These are phyloP conservation scores for Colletotrichum limetticola DNA, from an alignment of 2,329 filamentous ascomycete genomes.

Conservation along the genomic window DNA sequence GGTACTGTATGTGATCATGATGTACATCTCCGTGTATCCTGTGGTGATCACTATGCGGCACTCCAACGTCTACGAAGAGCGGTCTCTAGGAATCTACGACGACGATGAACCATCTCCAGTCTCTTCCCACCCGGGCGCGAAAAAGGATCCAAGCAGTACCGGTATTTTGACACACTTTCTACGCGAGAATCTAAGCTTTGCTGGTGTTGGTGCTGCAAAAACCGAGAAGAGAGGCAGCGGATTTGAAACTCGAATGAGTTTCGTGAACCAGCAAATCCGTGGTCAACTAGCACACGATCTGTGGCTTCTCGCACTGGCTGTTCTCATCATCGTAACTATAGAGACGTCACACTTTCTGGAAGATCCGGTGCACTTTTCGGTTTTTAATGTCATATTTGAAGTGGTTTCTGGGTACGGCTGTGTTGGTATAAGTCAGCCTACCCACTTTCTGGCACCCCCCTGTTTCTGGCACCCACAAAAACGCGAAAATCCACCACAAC, in stretches of 20 bases:
- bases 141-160: slow-evolving; percentile 39
- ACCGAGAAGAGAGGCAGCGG: slow-evolving; percentile 26
- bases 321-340: slow-evolving; percentile 69
- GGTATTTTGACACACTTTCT: slow-evolving; percentile 42
- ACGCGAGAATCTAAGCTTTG: slow-evolving; percentile 43
- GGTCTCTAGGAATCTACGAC: slow-evolving; percentile 70
- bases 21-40: slow-evolving; percentile 74
- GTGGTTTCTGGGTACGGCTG: slow-evolving; percentile 68
- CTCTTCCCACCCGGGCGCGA: not conserved
- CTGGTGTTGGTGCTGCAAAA: slow-evolving; percentile 54
- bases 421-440: too few species aligned
- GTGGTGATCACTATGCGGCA: slow-evolving; percentile 73
- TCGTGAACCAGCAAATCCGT: slow-evolving; percentile 68
- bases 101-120: slow-evolving; percentile 40
- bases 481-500: too few species aligned
- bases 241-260: slow-evolving; percentile 54
- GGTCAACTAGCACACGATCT: slow-evolving; percentile 74
- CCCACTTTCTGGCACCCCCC: too few species aligned
- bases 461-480: too few species aligned
- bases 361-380: slow-evolving; percentile 63
- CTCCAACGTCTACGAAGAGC: slow-evolving; percentile 79
- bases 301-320: slow-evolving; percentile 72
- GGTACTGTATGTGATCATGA: slow-evolving; percentile 71
- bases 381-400: slow-evolving; percentile 71
- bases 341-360: slow-evolving; percentile 65